Conservation (phyloP, 2,329 filamentous ascomycete genomes). For the Monosporascus sp. region DNA sequence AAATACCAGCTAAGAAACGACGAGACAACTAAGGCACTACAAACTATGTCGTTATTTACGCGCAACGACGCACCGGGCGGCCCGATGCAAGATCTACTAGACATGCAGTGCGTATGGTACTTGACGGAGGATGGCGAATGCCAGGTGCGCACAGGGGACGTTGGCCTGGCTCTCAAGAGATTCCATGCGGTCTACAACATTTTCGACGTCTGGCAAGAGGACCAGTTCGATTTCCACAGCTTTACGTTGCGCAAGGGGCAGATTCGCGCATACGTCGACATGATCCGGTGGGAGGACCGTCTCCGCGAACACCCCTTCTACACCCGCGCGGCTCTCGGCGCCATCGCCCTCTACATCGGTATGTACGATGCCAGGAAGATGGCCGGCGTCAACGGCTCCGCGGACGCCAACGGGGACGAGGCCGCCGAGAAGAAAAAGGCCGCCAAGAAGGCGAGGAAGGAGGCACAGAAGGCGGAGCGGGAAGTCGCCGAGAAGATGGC, state of each 20-base stretch:
- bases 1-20: slow-evolving; percentile 95
- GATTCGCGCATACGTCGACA: slow-evolving; percentile 89
- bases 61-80: slow-evolving; percentile 84
- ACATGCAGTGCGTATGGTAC: slow-evolving; percentile 99
- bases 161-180: slow-evolving; percentile 83
- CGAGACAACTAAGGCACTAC: slow-evolving; percentile 77
- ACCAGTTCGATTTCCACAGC: slow-evolving; percentile 97
- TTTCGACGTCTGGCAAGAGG: slow-evolving; percentile 96
- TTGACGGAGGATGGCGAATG: slow-evolving; percentile 92
- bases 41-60: slow-evolving; percentile 91
- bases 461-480: slow-evolving; percentile 66
- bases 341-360: slow-evolving; percentile 72
- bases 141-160: slow-evolving; percentile 73
- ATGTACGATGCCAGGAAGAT: slow-evolving; percentile 70
- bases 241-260: slow-evolving; percentile 97
- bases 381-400: slow-evolving; percentile 52
- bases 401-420: slow-evolving; percentile 43
- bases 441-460: slow-evolving; percentile 83
- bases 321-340: slow-evolving; percentile 73
- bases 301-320: slow-evolving; percentile 92
- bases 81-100: slow-evolving; percentile 81
- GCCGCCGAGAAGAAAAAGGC: slow-evolving; percentile 76
- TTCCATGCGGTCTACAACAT: slow-evolving; percentile 86
- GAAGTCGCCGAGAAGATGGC: slow-evolving; percentile 73
- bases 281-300: slow-evolving; percentile 93